Conservation (phyloP, 108 stramenopile species). For the Skeletonema tropicum region DNA sequence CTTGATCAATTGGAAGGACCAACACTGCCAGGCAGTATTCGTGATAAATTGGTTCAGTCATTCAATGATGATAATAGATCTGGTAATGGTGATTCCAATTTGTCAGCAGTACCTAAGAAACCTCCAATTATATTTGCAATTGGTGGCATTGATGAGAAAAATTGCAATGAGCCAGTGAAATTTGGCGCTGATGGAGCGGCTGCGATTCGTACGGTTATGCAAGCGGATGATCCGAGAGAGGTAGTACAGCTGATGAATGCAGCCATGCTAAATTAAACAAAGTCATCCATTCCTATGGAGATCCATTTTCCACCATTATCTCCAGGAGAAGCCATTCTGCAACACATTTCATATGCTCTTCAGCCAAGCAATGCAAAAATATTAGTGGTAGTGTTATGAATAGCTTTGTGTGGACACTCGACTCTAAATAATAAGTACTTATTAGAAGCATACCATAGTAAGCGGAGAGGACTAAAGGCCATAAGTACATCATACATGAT, state of each 20-base stretch:
- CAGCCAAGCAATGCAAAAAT: no score
- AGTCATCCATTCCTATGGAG: neutral
- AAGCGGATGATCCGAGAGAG: conserved; percentile 57
- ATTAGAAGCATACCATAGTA: no score
- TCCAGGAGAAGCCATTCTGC: no score
- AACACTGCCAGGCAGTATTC: conserved; percentile 62
- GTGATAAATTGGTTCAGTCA: conserved; percentile 23
- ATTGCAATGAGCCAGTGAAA: conserved; percentile 66
- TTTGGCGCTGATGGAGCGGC: conserved; percentile 84
- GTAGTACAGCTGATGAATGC: conserved; percentile 44
- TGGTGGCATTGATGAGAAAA: conserved; percentile 77
- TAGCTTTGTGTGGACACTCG: no score
- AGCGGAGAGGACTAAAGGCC: no score
- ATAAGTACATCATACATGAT: no score
- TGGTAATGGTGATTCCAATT: neutral
- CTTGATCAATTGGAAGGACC: conserved; percentile 76
- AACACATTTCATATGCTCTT: no score
- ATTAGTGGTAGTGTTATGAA: no score
- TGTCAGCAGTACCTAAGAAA: neutral
- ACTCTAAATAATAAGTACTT: no score
- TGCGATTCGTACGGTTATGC: conserved; percentile 72
- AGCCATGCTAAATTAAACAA: conserved; percentile 42
- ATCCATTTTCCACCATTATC: no score
- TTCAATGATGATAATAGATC: neutral
- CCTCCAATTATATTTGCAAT: conserved; percentile 71